These are phyloP conservation scores for Cenchrus fungigraminus DNA, from an alignment of 176 grass and related monocot genomes.

Conservation along the genomic window DNA sequence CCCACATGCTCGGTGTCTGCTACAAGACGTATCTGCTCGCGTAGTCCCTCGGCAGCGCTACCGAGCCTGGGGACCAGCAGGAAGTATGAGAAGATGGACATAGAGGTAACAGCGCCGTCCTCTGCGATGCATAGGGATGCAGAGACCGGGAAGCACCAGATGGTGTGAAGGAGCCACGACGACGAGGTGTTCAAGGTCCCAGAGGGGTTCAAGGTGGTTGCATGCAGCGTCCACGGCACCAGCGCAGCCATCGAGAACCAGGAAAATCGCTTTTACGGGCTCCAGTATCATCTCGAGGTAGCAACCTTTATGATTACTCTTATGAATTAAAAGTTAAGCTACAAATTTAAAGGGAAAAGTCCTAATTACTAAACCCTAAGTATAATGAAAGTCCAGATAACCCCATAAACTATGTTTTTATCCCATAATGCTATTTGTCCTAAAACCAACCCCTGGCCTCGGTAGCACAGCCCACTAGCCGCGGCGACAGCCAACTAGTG, in stretches of 20 bases:
- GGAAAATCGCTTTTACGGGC: slow-evolving; percentile 62
- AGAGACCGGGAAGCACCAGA: slow-evolving; percentile 49
- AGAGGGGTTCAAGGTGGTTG: slow-evolving; percentile 67
- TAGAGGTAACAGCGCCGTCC: slow-evolving; percentile 39
- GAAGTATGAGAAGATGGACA: slow-evolving; percentile 90
- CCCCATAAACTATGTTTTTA: too few relatives aligned
- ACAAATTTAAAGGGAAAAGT: too few relatives aligned
- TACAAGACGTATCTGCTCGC: slow-evolving; percentile 94
- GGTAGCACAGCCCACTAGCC: too few relatives aligned
- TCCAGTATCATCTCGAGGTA: slow-evolving; percentile 95
- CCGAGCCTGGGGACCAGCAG: slow-evolving; percentile 60
- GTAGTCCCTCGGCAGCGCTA: slow-evolving; percentile 66
- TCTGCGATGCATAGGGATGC: slow-evolving; percentile 51
- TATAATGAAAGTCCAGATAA: too few relatives aligned
- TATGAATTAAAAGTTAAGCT: neutral
- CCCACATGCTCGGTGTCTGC: slow-evolving; percentile 80
- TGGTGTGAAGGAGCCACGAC: slow-evolving; percentile 90
- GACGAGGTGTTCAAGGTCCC: slow-evolving; percentile 73
- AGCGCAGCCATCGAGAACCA: slow-evolving; percentile 67
- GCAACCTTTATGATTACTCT: neutral
- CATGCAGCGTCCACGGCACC: slow-evolving; percentile 67
- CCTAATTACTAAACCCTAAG: too few relatives aligned
- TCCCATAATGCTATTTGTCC: too few relatives aligned
- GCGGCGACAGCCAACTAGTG: too few relatives aligned
- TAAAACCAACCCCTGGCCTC: too few relatives aligned